Evolutionary conservation across 192 early-diverging fungal species (phyloP).

Genomic region (Umbelopsis sp.): DNA sequence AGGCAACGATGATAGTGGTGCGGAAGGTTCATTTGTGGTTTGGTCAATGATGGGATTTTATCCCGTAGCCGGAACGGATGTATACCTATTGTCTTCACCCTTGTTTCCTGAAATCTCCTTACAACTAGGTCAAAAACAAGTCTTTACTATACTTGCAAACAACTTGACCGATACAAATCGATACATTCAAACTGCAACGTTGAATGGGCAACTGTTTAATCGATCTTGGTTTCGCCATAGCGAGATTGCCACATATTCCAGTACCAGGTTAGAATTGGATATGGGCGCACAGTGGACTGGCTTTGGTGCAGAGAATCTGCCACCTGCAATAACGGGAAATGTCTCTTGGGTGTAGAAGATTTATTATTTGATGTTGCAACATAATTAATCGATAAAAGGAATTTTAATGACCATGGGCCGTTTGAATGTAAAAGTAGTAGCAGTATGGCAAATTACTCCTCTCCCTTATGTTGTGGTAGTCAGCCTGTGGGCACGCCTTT

Average conservation of each 20-base stretch:
- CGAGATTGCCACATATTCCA: neutral
- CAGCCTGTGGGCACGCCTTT: no score
- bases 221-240: conserved; percentile 16
- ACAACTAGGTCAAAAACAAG: neutral
- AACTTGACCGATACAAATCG: conserved; percentile 8
- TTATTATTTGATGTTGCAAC: neutral
- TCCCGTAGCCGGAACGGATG: conserved; percentile 34
- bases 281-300: conserved; percentile 1
- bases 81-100: conserved; percentile 31
- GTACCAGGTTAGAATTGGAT: neutral
- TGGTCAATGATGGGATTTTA: conserved; percentile 31
- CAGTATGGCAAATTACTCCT: no score
- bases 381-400: no score
- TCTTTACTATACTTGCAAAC: conserved; percentile 14
- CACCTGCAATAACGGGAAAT: neutral
- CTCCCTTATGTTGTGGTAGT: no score
- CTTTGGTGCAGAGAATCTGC: neutral
- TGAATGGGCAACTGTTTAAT: neutral
- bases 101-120: conserved; percentile 11
- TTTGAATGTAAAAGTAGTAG: no score
- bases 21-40: conserved; percentile 28
- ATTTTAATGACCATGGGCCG: no score
- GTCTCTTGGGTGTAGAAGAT: neutral
- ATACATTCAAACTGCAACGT: neutral
- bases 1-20: conserved; percentile 36